Percentiles rank a stretch among this genome's conserved stretches.
Conservation (phyloP, 768 basidiomycete genomes). For the Lactarius hatsudake region DNA sequence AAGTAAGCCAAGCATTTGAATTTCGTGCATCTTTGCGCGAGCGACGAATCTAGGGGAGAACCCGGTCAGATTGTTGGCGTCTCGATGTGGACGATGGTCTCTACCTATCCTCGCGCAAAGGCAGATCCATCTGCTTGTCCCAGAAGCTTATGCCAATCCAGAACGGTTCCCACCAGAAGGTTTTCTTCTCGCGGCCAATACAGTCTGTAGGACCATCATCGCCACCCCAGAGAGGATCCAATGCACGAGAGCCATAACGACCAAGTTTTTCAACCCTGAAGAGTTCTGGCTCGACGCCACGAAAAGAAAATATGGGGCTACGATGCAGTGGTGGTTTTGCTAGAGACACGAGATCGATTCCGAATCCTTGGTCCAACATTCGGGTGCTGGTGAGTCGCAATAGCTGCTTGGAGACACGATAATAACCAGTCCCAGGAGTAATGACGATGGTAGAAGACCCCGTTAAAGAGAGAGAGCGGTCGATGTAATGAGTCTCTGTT, state of each 20-base stretch:
- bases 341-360: constrained; percentile 82
- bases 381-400: constrained; percentile 90
- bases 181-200: constrained; percentile 43
- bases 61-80: background rate
- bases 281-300: constrained; percentile 55
- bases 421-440: constrained; percentile 93
- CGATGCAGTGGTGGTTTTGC: constrained; percentile 91
- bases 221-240: constrained; percentile 76
- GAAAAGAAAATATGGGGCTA: constrained; percentile 90
- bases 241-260: constrained; percentile 45
- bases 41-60: constrained; percentile 69
- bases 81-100: constrained; percentile 20
- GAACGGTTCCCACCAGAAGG: constrained; percentile 90
- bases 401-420: constrained; percentile 86
- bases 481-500: constrained; percentile 91
- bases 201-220: constrained; percentile 46
- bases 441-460: constrained; percentile 81
- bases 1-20: constrained; percentile 89
- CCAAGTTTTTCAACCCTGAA: constrained; percentile 45
- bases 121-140: constrained; percentile 85
- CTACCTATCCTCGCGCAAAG: constrained; percentile 75
- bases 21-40: constrained; percentile 95
- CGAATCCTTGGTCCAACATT: constrained; percentile 91
- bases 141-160: constrained; percentile 81
- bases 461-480: constrained; percentile 88